A percentile compares a stretch with the other conserved stretches of the same genome.
Evolutionary conservation across 1,284 basidiomycete species (phyloP).

Genomic region (Microbotryum silenes-acaulis): DNA sequence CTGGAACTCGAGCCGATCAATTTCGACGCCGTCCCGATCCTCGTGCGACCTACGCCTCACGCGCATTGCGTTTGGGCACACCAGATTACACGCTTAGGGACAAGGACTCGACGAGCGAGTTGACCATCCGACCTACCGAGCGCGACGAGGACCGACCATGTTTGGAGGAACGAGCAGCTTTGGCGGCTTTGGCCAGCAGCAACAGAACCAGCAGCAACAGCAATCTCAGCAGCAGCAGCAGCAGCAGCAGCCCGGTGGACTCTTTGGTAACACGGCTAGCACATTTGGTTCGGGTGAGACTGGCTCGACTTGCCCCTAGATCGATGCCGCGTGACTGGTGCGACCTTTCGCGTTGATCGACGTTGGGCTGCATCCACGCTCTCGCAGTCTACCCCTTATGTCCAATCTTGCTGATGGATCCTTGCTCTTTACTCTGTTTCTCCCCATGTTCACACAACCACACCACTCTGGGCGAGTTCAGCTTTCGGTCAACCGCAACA

Average conservation of each 20-base stretch:
- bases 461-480: not conserved
- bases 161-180: slow-evolving; percentile 21
- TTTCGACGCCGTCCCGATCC: too few relatives aligned
- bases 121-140: too few relatives aligned
- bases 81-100: too few relatives aligned
- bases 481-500: not conserved
- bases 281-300: slow-evolving; percentile 21
- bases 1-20: too few relatives aligned
- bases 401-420: not conserved
- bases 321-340: not conserved
- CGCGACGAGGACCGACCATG: slow-evolving; percentile 7
- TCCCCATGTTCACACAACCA: not conserved
- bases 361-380: not conserved
- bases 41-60: too few relatives aligned
- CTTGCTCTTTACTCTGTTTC: not conserved
- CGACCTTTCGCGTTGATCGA: not conserved
- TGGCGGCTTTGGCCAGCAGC: slow-evolving; percentile 29
- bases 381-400: not conserved
- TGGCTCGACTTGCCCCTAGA: not conserved
- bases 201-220: slow-evolving; percentile 23
- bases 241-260: slow-evolving; percentile 8
- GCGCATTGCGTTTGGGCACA: too few relatives aligned
- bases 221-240: slow-evolving; percentile 8
- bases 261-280: slow-evolving; percentile 14
- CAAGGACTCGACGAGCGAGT: too few relatives aligned